Evolutionary conservation across 129 eudicot genomes (phyloP).

Genomic region (Dittrichia graveolens): DNA sequence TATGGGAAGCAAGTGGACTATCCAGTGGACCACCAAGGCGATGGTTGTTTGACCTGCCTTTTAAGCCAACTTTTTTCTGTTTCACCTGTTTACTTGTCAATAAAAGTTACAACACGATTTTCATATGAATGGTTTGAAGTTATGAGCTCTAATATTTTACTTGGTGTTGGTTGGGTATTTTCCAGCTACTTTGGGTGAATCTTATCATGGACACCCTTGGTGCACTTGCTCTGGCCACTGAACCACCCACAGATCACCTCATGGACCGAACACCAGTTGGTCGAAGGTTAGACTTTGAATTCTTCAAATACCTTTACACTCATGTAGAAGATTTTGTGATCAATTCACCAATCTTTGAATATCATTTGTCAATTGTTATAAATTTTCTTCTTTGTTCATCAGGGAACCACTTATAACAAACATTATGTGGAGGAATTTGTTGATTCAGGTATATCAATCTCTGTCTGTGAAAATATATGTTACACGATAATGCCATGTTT

Average conservation of each 20-base stretch:
- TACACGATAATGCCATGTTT: too few relatives aligned
- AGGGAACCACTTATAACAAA: slow-evolving; percentile 97
- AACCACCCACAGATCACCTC: slow-evolving; percentile 96
- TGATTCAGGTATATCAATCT: slow-evolving; percentile 63
- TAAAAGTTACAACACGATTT: too few relatives aligned
- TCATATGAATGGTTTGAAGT: too few relatives aligned
- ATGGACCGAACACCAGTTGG: slow-evolving; percentile 92
- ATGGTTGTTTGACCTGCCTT: too few relatives aligned
- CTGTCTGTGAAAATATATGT: too few relatives aligned
- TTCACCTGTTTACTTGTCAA: too few relatives aligned
- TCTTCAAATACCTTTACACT: neutral
- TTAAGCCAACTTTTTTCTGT: too few relatives aligned
- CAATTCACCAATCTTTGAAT: neutral
- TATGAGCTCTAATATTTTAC: too few relatives aligned
- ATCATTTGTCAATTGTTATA: neutral
- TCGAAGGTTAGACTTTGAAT: slow-evolving; percentile 60
- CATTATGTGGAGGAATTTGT: slow-evolving; percentile 93
- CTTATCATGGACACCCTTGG: slow-evolving; percentile 99
- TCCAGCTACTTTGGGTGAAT: slow-evolving; percentile 97
- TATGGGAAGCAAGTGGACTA: too few relatives aligned
- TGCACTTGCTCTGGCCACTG: slow-evolving; percentile 97
- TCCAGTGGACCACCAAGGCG: too few relatives aligned
- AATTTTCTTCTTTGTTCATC: neutral
- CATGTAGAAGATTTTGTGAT: neutral
- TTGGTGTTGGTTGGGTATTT: neutral